phyloP scores from a whole-genome alignment of 768 basidiomycete species.

The Hygrocybe coccinea region DNA sequence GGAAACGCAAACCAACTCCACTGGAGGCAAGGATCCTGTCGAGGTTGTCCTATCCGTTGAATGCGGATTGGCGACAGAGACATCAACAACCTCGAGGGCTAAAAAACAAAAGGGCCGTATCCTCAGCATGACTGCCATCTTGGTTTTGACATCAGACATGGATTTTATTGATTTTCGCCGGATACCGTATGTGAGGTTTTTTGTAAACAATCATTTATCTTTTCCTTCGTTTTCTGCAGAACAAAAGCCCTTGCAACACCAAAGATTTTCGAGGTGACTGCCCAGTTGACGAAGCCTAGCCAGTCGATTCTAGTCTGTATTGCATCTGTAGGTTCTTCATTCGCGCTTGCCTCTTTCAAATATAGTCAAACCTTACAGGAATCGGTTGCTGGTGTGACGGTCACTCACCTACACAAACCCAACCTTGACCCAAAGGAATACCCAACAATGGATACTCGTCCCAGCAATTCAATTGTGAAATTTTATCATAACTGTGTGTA shows the following conservation, averaged over 20 bases:
- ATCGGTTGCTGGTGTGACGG: slow-evolving; percentile 61
- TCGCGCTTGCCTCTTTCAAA: slow-evolving; percentile 9
- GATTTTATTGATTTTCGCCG: slow-evolving; percentile 75
- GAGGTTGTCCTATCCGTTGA: slow-evolving; percentile 52
- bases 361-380: slow-evolving; percentile 44
- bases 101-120: slow-evolving; percentile 45
- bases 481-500: not conserved
- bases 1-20: slow-evolving; percentile 41
- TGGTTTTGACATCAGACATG: slow-evolving; percentile 72
- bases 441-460: slow-evolving; percentile 68
- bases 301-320: slow-evolving; percentile 60
- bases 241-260: slow-evolving; percentile 59
- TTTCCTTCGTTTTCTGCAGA: slow-evolving; percentile 33
- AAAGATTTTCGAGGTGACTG: slow-evolving; percentile 58
- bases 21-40: slow-evolving; percentile 49
- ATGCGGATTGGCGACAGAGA: slow-evolving; percentile 46
- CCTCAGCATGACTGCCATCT: slow-evolving; percentile 61
- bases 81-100: slow-evolving; percentile 24
- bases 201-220: not conserved
- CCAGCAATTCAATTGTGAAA: slow-evolving; percentile 54
- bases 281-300: slow-evolving; percentile 66
- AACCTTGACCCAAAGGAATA: slow-evolving; percentile 48
- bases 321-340: slow-evolving; percentile 47
- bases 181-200: slow-evolving; percentile 51
- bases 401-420: slow-evolving; percentile 54